Base-by-base conservation (phyloP, 352 stramenopile species). In the Phytophthora constricta region DNA sequence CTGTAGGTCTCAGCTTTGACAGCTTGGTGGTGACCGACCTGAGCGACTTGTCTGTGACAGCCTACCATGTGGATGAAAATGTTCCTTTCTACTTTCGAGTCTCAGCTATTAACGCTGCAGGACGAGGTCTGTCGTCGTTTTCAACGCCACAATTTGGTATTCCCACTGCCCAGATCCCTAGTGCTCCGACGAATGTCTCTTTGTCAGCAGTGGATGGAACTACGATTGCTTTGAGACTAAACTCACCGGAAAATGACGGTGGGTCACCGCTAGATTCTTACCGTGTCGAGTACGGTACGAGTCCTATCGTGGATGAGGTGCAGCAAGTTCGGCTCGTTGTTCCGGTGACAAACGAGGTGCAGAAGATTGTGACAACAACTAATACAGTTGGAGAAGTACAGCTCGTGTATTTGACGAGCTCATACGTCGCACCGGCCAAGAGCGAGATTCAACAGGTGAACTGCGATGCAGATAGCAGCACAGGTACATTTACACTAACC, bases 71-170 rank as follows among this genome's bases (percentile, higher is more conserved):
- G 2, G 91, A 98, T 39, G 88, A 98, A 52, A 97, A 97, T 27
- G 91, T 99, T 5, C 82, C 92, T 10, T 99, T 98, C 62, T 99
- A n/a, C 70, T 93, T 99, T 54, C 85, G 93, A 16, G 95, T 99
- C 19, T 92, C 86, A 5, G 96, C 96, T 23, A 91, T 95, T 22
- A 99, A 99, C 60, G 74, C 84, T 10, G 74, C 95, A 17, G 96
- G 96, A 9, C 49, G 71, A 5, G 92, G 97, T 3, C 54, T 63
- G 2, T 61, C 68, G 2, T 67, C 87, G 0, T 77, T 97, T 13
- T 90, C 95, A 19, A 91, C 84, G 0, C 87, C 95, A 5, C 89
- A 93, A 54, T 96, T 90, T 39, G 82, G 80, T 5, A 85, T 97
- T 16, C 96, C 97, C 7, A 90, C 91, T 27, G 80, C 93, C 10